Evolutionary conservation across 768 basidiomycete species (phyloP).

Genomic region (Termitomyces sp.): DNA sequence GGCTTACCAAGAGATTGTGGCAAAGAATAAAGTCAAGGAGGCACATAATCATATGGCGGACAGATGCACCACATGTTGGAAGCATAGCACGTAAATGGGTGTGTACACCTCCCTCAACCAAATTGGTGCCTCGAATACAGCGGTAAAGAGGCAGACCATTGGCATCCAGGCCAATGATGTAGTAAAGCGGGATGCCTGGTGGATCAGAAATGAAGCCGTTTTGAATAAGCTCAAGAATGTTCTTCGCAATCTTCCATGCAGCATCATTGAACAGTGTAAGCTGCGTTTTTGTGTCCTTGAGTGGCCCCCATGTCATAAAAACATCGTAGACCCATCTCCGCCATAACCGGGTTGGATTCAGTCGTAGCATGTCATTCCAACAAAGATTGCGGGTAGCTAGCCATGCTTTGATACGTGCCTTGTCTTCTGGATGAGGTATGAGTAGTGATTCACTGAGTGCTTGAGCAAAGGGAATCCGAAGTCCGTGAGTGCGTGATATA

Average conservation of each 20-base stretch:
- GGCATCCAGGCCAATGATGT: neutral
- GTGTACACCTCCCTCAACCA: neutral
- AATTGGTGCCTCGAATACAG: neutral
- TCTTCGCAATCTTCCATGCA: too few relatives aligned
- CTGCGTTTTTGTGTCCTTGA: constrained; percentile 21
- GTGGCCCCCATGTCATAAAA: constrained; percentile 19
- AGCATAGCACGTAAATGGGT: neutral
- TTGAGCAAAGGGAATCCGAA: constrained; percentile 16
- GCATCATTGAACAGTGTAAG: constrained; percentile 20
- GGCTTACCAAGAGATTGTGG: neutral
- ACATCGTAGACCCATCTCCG: constrained; percentile 18
- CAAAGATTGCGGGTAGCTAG: neutral
- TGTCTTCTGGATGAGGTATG: constrained; percentile 20
- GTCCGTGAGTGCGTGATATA: constrained; percentile 21
- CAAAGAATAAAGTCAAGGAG: constrained; percentile 1
- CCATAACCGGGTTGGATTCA: constrained; percentile 9
- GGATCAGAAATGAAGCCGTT: constrained; percentile 1
- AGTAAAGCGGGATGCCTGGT: too few relatives aligned
- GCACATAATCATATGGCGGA: too few relatives aligned
- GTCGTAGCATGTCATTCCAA: neutral
- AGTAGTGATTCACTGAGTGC: constrained; percentile 22
- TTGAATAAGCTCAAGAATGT: too few relatives aligned
- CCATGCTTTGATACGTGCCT: neutral
- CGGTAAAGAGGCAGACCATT: neutral
- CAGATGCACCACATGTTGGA: too few relatives aligned